Base-by-base conservation (phyloP, 805 yeast species). In the Yarrowia alimentaria region DNA sequence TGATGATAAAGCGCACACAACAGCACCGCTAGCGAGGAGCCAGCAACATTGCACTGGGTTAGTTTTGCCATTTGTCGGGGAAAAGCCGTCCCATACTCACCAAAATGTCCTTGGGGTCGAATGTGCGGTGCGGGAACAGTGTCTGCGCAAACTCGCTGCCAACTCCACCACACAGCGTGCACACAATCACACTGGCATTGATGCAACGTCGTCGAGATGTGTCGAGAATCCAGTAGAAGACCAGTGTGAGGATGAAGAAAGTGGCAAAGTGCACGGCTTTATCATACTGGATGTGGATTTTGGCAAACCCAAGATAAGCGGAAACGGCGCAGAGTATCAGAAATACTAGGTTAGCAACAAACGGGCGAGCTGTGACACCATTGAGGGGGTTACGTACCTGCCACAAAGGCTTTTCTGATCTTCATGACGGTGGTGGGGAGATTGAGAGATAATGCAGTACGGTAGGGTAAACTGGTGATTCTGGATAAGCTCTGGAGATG, bases 221-320 rank as follows among this genome's bases (percentile, higher is more conserved):
- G 51, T 70, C 75, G 5, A 70, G 53, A 17, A 68, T 58, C 75
- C 75, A 70, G 63, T 71, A 70, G 53, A 71, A 68, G n/a, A 59
- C 54, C 17, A 65, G 50, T 7, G 71, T 62, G 14, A 70, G 55
- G 17, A 65, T 35, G 45, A 71, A 68, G 54, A 70, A 70, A 18
- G 66, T 62, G 6, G 56, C 51, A 21, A 64, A 64, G 42, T 71
- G 75, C 21, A 67, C 56, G 5, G 58, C 53, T 55, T 70, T 71
- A 56, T 71, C 60, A 65, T 64, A 54, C 60, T 60, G 19, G 73
- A 58, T 50, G 20, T 56, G 25, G 31, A 58, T 52, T 31, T 58
- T 55, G 18, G 64, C 64, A 31, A 65, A 60, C 5, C 68, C 68
- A 38, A 64, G 55, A 25, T 60, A 64, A 10, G 60, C 60, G 22